phyloP scores from a whole-genome alignment of 2,329 filamentous ascomycete genomes.

The Phoma sp. region DNA sequence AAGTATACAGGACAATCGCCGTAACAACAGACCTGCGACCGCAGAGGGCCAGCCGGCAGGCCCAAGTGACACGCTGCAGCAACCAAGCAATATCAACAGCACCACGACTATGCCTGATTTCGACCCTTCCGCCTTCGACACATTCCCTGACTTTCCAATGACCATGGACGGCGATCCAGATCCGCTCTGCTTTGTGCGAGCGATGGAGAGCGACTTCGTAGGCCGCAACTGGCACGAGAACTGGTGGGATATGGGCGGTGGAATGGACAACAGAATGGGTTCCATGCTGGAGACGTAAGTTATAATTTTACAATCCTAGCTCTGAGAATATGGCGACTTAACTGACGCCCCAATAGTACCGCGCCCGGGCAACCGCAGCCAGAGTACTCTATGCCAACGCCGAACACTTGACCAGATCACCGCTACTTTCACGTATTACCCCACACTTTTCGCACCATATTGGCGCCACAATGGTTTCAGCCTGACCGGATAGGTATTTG shows the following conservation, averaged over 20 bases:
- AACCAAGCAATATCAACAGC: background rate
- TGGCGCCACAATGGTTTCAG: too few relatives aligned
- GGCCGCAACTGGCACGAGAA: conserved; percentile 37
- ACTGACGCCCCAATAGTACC: background rate
- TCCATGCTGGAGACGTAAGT: background rate
- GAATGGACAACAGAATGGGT: background rate
- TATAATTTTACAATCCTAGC: background rate
- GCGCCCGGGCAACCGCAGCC: background rate
- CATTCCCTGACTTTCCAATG: conserved; percentile 26
- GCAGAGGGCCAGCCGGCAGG: background rate
- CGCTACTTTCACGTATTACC: too few relatives aligned
- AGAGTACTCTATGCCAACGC: background rate
- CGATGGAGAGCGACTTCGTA: conserved; percentile 42
- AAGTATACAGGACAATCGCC: conserved; percentile 34
- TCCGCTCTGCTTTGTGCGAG: conserved; percentile 34
- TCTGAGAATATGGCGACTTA: too few relatives aligned
- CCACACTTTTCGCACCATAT: too few relatives aligned
- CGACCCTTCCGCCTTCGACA: conserved; percentile 24
- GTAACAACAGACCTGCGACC: background rate
- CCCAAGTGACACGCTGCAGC: background rate
- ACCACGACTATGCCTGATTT: conserved; percentile 22
- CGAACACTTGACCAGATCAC: background rate
- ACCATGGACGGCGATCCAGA: conserved; percentile 31
- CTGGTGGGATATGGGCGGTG: conserved; percentile 38
- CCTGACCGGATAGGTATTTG: too few relatives aligned